phyloP scores from a whole-genome alignment of 1,139 yeast species.

The Geotrichum bryndzae region DNA sequence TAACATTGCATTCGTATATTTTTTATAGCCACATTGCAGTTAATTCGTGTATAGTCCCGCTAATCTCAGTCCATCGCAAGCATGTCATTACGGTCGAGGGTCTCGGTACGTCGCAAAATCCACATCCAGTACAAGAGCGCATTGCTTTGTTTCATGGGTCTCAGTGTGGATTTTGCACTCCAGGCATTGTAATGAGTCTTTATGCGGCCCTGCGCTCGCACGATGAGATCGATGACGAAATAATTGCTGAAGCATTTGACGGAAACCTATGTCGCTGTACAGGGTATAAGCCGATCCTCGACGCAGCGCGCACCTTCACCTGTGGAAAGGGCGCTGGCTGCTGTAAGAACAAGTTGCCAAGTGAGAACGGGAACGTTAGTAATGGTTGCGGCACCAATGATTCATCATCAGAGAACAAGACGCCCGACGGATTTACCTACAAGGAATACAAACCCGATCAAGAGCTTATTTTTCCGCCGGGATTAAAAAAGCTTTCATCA shows the following conservation, averaged over 20 bases:
- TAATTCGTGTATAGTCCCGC: conserved; percentile 43
- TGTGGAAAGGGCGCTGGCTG: conserved; percentile 25
- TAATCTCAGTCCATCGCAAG: conserved; percentile 41
- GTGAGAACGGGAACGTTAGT: conserved; percentile 7
- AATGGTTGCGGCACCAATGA: conserved; percentile 3
- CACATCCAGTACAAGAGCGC: conserved; percentile 44
- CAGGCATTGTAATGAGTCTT: conserved; percentile 45
- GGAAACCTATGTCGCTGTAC: conserved; percentile 45
- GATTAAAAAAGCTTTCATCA: conserved; percentile 29
- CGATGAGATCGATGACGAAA: conserved; percentile 32
- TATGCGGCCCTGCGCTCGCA: conserved; percentile 39
- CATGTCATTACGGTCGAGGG: conserved; percentile 45
- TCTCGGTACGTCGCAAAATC: conserved; percentile 36
- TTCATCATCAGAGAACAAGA: conserved; percentile 21
- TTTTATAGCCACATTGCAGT: conserved; percentile 35
- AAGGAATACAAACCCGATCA: conserved; percentile 36
- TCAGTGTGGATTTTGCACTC: conserved; percentile 47
- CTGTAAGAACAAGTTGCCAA: conserved; percentile 24
- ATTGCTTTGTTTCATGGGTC: conserved; percentile 45
- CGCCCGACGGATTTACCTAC: conserved; percentile 37
- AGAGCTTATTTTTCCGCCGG: conserved; percentile 41
- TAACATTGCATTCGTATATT: background rate
- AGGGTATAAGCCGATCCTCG: conserved; percentile 44
- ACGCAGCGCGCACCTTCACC: conserved; percentile 41
- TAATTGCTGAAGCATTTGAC: conserved; percentile 41